Evolutionary conservation across 2,329 filamentous ascomycete species (phyloP), one percentile per base, ranked within the genome.

Genomic region (Aspergillus piperis): DNA sequence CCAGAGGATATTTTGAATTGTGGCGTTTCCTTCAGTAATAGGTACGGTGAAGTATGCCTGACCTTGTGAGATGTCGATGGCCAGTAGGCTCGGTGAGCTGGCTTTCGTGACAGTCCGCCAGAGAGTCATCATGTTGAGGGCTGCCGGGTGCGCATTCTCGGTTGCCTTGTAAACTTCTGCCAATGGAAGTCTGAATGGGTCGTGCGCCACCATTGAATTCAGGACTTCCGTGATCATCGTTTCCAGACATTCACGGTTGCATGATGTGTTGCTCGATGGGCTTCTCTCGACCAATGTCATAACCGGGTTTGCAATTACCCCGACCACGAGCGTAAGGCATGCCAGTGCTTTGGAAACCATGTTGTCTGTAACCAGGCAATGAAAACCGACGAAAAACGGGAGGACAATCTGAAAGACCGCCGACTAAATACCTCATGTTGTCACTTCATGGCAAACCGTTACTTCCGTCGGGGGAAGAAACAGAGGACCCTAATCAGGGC

Each of bases 61-160:
- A 27, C 25, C 48, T 11, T 15, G 27, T n/a, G 30, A 21, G 10
- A 19, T 51, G 19, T 51, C 23, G 30, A 51, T 51, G 15, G 48
- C 48, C 13, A 54, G 52, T 21, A 42, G 19, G 36, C 8, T 42
- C 10, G 52, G 52, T n/a, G 52, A 41, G 15, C 25, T 21, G 17
- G 15, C 52, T n/a, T 42, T 32, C 11, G 36, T 42, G 8, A 54
- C 41, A 23, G 52, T 54, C 11, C 38, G 52, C 52, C 52, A 54
- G 38, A 44, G 23, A 11, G 52, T 54, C 52, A 54, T 54, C 52
- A 54, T 54, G 11, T 21, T 23, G 11, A 42, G 39, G 17, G 52
- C 38, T 44, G 38, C 21, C 23, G 52, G 32, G 52, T 54, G 52
- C 5, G 36, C 42, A 15, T 54, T 54, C 11, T 54, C 52, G 13